A percentile compares a stretch with the other conserved stretches of the same genome.
These are phyloP conservation scores for Manihot esculenta DNA, from an alignment of 441 rosid species.

Conservation along the genomic window DNA sequence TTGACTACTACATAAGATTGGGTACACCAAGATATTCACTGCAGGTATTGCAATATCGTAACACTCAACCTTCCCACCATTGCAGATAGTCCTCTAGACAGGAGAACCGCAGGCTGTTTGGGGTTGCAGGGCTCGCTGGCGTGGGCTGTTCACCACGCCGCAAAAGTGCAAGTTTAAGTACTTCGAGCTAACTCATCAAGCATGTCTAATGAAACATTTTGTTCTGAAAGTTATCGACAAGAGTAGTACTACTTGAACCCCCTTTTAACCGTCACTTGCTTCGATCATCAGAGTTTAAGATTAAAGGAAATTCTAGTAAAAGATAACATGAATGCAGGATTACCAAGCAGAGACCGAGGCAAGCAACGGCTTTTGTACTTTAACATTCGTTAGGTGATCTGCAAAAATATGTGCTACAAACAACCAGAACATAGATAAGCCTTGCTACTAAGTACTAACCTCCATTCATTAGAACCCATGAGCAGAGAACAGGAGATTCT, in stretches of 20 bases:
- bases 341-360: constrained; percentile 8
- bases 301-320: neutral
- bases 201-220: too few relatives aligned
- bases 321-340: constrained; percentile 21
- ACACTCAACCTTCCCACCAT: constrained; percentile 34
- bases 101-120: neutral
- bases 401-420: too few relatives aligned
- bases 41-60: constrained; percentile 50
- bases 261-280: neutral
- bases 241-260: neutral
- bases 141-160: neutral
- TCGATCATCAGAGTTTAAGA: constrained; percentile 14
- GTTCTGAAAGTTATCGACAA: too few relatives aligned
- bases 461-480: too few relatives aligned
- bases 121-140: neutral
- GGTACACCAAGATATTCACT: constrained; percentile 40
- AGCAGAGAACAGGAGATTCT: too few relatives aligned
- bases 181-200: neutral
- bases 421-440: too few relatives aligned
- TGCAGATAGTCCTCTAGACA: constrained; percentile 39
- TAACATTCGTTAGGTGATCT: constrained; percentile 3
- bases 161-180: too few relatives aligned
- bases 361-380: neutral
- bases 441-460: too few relatives aligned
- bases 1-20: constrained; percentile 37